These are phyloP conservation scores for Lycium barbarum DNA, from an alignment of 257 asterid species.

Conservation along the genomic window DNA sequence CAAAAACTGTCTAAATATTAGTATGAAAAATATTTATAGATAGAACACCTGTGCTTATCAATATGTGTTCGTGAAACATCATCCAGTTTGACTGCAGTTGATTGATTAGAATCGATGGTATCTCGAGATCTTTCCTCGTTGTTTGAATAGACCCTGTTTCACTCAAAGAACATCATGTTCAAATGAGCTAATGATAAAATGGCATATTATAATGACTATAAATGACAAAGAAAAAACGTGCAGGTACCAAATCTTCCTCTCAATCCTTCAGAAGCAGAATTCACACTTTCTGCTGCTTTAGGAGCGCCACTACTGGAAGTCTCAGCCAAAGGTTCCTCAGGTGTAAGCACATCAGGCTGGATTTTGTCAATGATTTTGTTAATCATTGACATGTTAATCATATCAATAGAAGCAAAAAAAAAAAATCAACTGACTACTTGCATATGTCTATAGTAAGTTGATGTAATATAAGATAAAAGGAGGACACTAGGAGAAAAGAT, in stretches of 20 bases:
- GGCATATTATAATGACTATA: not conserved
- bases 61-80: conserved; percentile 76
- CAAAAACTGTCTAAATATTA: not conserved
- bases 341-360: conserved; percentile 52
- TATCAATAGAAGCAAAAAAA: conserved; percentile 16
- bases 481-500: too few relatives aligned
- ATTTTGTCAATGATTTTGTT: conserved; percentile 23
- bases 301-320: conserved; percentile 50
- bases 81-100: conserved; percentile 76
- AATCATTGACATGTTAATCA: conserved; percentile 32
- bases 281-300: conserved; percentile 54
- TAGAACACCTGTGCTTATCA: conserved; percentile 78
- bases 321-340: conserved; percentile 53
- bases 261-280: conserved; percentile 67
- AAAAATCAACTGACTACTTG: not conserved
- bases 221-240: not conserved
- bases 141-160: conserved; percentile 54
- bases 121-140: conserved; percentile 52
- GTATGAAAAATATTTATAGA: not conserved
- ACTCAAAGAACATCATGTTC: conserved; percentile 33
- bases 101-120: conserved; percentile 46
- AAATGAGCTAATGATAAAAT: conserved; percentile 10
- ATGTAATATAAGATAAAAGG: too few relatives aligned
- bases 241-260: conserved; percentile 77
- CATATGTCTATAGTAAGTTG: not conserved